Conservation (phyloP, 2,329 filamentous ascomycete species). For the Ceratocystiopsis brevicomis region DNA sequence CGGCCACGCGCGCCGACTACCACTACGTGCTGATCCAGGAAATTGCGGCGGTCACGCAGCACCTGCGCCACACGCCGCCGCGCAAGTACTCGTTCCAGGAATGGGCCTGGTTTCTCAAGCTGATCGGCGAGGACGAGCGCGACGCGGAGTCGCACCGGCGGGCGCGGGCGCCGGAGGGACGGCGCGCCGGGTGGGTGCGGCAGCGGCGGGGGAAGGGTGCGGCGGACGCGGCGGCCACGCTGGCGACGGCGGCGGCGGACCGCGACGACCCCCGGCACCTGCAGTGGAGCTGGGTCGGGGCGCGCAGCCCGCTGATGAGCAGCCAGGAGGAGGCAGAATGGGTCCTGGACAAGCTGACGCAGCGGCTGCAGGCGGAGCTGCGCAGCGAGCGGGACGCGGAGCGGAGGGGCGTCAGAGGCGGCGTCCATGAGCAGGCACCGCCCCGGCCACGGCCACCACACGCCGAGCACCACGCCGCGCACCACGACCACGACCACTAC, state of each 20-base stretch:
- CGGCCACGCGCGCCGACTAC: conserved; percentile 28
- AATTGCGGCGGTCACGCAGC: conserved; percentile 46
- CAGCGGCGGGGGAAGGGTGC: background rate
- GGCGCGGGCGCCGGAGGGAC: background rate
- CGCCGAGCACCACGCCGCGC: background rate
- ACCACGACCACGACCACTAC: background rate
- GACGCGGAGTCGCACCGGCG: conserved; percentile 27
- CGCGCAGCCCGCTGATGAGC: conserved; percentile 50
- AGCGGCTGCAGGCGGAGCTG: conserved; percentile 33
- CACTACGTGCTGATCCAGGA: conserved; percentile 51
- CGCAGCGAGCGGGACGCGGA: conserved; percentile 8
- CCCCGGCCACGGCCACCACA: no score
- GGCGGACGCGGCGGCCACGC: no score
- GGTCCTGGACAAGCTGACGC: conserved; percentile 47
- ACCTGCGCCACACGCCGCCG: conserved; percentile 37
- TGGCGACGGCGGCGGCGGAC: background rate
- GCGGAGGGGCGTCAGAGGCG: no score
- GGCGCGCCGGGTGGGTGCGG: background rate
- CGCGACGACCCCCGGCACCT: conserved; percentile 4
- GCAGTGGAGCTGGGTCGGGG: conserved; percentile 56
- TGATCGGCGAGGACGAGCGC: conserved; percentile 51
- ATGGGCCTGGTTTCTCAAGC: conserved; percentile 66
- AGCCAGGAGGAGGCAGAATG: conserved; percentile 51
- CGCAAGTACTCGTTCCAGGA: conserved; percentile 63
- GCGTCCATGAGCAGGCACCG: no score